Evolutionary conservation across 2,329 filamentous ascomycete species (phyloP).

Genomic region (Coniochaeta sp.): DNA sequence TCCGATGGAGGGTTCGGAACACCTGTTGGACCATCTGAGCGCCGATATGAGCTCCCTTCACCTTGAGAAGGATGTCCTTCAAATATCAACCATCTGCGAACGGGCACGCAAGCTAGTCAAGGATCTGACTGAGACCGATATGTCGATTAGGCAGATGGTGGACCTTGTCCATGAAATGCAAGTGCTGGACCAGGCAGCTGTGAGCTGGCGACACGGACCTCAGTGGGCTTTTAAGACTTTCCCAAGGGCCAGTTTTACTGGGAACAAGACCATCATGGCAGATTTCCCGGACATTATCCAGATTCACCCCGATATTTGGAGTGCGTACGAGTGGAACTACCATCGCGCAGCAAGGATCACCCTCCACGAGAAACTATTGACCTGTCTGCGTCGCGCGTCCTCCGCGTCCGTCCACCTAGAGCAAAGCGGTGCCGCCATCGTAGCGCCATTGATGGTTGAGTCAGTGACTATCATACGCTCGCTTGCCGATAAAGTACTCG

Average conservation of each 20-base stretch:
- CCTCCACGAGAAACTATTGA: constrained; percentile 23
- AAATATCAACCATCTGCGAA: constrained; percentile 21
- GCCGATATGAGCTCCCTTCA: constrained; percentile 17
- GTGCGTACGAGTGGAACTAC: constrained; percentile 34
- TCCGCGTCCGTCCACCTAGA: constrained; percentile 6
- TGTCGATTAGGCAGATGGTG: constrained; percentile 10
- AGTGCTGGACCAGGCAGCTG: constrained; percentile 18
- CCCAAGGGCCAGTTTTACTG: constrained; percentile 11
- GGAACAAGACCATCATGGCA: neutral
- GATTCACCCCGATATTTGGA: constrained; percentile 30
- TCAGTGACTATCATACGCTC: constrained; percentile 17
- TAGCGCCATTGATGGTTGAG: constrained; percentile 7
- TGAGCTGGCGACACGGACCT: constrained; percentile 22
- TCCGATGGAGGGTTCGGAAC: constrained; percentile 19
- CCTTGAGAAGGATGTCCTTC: constrained; percentile 19
- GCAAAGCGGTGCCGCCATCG: constrained; percentile 6
- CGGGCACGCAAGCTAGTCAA: constrained; percentile 20
- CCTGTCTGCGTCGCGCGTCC: constrained; percentile 5
- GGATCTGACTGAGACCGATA: constrained; percentile 5
- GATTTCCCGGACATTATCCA: constrained; percentile 19
- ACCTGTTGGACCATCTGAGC: constrained; percentile 22
- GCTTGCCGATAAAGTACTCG: constrained; percentile 24
- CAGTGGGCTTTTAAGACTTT: constrained; percentile 24
- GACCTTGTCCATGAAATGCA: constrained; percentile 22
- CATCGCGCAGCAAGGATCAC: constrained; percentile 28